Percentiles rank a stretch among this genome's conserved stretches.
Evolutionary conservation across 768 basidiomycete genomes (phyloP).

Genomic region (Lyophyllum atratum): DNA sequence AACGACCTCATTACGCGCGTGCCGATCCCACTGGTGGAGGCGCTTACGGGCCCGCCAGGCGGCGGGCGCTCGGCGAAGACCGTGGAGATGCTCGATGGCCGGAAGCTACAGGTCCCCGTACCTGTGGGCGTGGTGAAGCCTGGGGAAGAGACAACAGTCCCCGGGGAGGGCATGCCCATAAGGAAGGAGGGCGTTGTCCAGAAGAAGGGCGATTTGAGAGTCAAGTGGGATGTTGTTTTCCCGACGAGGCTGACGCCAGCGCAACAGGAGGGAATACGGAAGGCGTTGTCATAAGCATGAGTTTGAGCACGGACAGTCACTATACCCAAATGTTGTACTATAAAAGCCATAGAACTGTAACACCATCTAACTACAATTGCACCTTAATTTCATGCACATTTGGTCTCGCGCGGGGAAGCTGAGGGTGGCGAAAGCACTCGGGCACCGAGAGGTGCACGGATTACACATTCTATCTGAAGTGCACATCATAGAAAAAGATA

Average conservation of each 20-base stretch:
- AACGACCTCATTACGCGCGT: constrained; percentile 72
- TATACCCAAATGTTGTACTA: constrained; percentile 1
- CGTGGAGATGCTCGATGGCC: constrained; percentile 78
- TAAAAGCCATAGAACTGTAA: background rate
- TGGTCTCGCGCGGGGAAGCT: no score
- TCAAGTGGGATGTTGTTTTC: constrained; percentile 85
- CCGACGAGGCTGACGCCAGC: constrained; percentile 70
- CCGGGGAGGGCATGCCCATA: constrained; percentile 90
- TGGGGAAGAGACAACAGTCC: constrained; percentile 66
- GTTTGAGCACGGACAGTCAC: background rate
- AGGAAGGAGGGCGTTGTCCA: constrained; percentile 71
- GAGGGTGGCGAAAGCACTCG: no score
- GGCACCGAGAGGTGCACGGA: no score
- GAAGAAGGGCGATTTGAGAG: constrained; percentile 81
- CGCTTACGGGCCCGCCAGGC: constrained; percentile 57
- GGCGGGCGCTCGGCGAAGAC: constrained; percentile 43
- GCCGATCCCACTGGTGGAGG: constrained; percentile 79
- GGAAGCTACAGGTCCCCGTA: constrained; percentile 66
- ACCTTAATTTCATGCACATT: background rate
- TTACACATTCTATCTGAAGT: no score
- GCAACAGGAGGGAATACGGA: constrained; percentile 82
- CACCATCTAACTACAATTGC: background rate
- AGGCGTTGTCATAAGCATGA: constrained; percentile 54
- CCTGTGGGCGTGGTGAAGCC: constrained; percentile 78
- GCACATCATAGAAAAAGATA: no score